Evolutionary conservation across 2,329 filamentous ascomycete species (phyloP).

Genomic region (Hypoxylon sp.): DNA sequence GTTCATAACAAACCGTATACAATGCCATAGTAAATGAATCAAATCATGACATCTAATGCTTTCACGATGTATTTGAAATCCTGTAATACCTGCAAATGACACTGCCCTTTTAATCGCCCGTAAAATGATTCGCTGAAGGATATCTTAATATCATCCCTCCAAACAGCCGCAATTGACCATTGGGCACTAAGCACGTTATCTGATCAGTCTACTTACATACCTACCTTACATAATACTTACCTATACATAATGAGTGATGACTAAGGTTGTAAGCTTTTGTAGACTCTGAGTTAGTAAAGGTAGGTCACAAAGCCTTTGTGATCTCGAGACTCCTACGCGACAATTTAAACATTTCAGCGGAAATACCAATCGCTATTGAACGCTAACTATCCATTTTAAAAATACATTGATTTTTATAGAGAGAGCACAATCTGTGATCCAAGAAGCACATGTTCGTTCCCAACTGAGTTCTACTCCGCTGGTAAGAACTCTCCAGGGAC

Average conservation of each 20-base stretch:
- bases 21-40: constrained; percentile 5
- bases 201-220: no score
- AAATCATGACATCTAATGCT: neutral
- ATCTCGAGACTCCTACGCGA: no score
- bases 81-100: neutral
- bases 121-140: neutral
- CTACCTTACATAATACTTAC: no score
- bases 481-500: constrained; percentile 50
- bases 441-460: neutral
- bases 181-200: no score
- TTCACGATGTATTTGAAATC: neutral
- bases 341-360: neutral
- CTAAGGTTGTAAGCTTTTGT: no score
- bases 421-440: constrained; percentile 2
- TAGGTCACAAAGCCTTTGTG: no score
- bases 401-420: constrained; percentile 24
- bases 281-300: no score
- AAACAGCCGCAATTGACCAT: no score
- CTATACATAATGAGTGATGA: no score
- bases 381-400: constrained; percentile 28
- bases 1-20: neutral
- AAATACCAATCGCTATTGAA: constrained; percentile 16
- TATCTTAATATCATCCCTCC: neutral
- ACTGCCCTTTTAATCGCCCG: neutral
- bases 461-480: constrained; percentile 13